Evolutionary conservation across 148 eudicot species (phyloP).

Genomic region (Pouteria glomerata): DNA sequence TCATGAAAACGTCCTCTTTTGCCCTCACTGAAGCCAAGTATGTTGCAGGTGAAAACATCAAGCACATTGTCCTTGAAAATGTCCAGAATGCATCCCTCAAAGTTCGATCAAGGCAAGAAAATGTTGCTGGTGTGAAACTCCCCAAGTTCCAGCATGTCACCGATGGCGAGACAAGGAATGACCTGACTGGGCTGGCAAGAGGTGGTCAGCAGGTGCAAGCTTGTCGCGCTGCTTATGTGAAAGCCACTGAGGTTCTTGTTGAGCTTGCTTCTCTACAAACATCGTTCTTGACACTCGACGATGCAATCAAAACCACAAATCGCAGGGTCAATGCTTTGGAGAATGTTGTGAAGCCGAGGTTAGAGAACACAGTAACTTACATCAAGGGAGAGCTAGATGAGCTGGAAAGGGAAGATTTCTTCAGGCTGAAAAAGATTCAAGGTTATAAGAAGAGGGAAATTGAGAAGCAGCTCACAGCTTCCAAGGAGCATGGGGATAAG

Average conservation of each 20-base stretch:
- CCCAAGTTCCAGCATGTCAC: conserved; percentile 10
- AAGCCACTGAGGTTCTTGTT: conserved; percentile 76
- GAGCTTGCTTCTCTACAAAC: conserved; percentile 89
- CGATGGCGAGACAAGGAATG: conserved; percentile 8
- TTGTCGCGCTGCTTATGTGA: conserved; percentile 26
- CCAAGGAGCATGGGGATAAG: conserved; percentile 20
- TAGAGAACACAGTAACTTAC: conserved; percentile 76
- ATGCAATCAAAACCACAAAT: conserved; percentile 85
- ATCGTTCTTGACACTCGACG: conserved; percentile 86
- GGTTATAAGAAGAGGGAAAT: conserved; percentile 79
- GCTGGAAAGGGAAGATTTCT: conserved; percentile 86
- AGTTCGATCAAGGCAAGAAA: conserved; percentile 10
- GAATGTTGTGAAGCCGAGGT: conserved; percentile 75
- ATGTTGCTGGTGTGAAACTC: conserved; percentile 9
- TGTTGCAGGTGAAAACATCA: conserved; percentile 6
- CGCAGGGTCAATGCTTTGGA: conserved; percentile 85
- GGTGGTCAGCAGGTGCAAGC: conserved; percentile 12
- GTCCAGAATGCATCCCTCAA: conserved; percentile 5
- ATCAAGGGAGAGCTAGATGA: conserved; percentile 91
- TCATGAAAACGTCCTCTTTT: conserved; percentile 9
- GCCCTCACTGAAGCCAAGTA: conserved; percentile 8
- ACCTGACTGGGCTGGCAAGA: conserved; percentile 15
- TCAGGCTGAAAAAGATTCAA: conserved; percentile 87
- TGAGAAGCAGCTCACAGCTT: conserved; percentile 50
- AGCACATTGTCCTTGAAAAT: conserved; percentile 11